These are phyloP conservation scores for Gossypium ekmanianum DNA, from an alignment of 345 rosid species.

Conservation along the genomic window DNA sequence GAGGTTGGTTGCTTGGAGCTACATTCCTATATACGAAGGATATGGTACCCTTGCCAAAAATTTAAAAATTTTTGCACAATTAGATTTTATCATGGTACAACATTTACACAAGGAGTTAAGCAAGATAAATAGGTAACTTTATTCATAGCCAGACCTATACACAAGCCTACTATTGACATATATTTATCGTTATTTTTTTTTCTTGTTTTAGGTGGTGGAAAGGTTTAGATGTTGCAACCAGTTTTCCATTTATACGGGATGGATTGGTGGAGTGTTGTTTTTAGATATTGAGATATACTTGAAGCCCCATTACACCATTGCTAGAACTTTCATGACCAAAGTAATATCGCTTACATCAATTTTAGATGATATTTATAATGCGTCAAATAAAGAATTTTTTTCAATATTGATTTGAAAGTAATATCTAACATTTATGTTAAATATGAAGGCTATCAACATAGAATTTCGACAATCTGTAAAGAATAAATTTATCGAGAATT, in stretches of 20 bases:
- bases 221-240: slow-evolving; percentile 18
- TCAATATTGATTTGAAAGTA: neutral
- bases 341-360: slow-evolving; percentile 1
- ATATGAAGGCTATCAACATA: no score
- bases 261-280: slow-evolving; percentile 22
- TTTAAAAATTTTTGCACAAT: no score
- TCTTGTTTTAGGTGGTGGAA: slow-evolving; percentile 29
- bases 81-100: slow-evolving; percentile 15
- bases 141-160: no score
- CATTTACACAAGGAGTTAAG: slow-evolving; percentile 19
- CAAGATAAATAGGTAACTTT: no score
- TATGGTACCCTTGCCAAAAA: no score
- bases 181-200: no score
- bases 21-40: slow-evolving; percentile 4
- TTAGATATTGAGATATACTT: slow-evolving; percentile 9
- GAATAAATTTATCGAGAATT: no score
- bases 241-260: slow-evolving; percentile 28
- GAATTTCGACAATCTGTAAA: no score
- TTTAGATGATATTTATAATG: slow-evolving; percentile 27
- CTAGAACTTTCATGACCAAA: slow-evolving; percentile 17
- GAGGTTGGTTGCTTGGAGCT: no score
- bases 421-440: no score
- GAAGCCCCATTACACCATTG: slow-evolving; percentile 21
- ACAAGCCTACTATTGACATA: no score
- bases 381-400: no score